Evolutionary conservation across 441 rosid genomes (phyloP).

Genomic region (Croton setiger): DNA sequence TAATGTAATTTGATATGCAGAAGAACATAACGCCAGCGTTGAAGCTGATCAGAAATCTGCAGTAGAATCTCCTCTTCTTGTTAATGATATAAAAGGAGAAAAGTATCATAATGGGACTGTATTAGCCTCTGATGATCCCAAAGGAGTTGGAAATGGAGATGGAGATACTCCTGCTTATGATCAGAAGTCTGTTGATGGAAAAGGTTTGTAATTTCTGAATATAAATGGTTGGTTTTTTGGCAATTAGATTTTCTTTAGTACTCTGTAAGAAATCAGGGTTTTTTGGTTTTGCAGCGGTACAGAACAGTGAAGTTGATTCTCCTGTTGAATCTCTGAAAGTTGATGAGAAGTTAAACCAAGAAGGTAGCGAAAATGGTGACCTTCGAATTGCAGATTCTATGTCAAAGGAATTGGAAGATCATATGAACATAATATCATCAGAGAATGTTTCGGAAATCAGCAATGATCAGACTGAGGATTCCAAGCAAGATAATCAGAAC

Average conservation of each 20-base stretch:
- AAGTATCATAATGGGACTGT: no score
- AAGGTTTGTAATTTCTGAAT: slow-evolving; percentile 24
- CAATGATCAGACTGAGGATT: no score
- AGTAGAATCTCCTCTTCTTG: no score
- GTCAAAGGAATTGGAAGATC: no score
- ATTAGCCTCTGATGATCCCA: slow-evolving; percentile 23
- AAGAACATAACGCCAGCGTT: slow-evolving; percentile 20
- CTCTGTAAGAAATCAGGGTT: background rate
- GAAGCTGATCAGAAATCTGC: slow-evolving; percentile 21
- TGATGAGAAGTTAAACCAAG: slow-evolving; percentile 19
- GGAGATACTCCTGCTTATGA: slow-evolving; percentile 16
- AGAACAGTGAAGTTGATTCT: slow-evolving; percentile 23
- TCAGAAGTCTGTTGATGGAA: slow-evolving; percentile 13
- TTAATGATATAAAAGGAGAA: no score
- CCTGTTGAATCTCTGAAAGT: slow-evolving; percentile 22
- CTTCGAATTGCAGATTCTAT: background rate
- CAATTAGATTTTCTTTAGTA: background rate
- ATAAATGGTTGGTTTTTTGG: background rate
- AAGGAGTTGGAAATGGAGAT: slow-evolving; percentile 11
- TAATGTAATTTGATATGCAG: slow-evolving; percentile 23
- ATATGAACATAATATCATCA: no score
- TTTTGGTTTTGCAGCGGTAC: slow-evolving; percentile 24
- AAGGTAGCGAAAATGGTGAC: slow-evolving; percentile 4
- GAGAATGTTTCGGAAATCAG: no score
- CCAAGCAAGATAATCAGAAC: no score